These are phyloP conservation scores for Passalora sequoiae DNA, from an alignment of 2,329 filamentous ascomycete genomes.

Conservation along the genomic window DNA sequence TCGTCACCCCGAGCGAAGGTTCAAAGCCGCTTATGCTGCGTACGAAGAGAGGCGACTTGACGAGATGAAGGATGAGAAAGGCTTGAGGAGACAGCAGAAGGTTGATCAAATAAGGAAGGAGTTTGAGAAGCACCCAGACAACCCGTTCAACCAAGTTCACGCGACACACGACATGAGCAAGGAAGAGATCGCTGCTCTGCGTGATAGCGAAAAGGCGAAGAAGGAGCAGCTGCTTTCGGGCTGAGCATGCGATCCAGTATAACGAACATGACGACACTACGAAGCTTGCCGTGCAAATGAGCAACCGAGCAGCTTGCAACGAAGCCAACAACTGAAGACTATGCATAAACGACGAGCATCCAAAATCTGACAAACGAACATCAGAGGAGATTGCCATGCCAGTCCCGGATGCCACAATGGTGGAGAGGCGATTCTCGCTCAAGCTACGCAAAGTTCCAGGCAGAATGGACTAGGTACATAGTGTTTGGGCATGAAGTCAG, in stretches of 20 bases:
- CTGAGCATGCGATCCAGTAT: background rate
- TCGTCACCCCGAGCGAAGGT: slow-evolving; percentile 79
- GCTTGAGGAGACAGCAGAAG: slow-evolving; percentile 75
- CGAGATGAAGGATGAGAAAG: slow-evolving; percentile 82
- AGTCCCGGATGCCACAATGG: too few species aligned
- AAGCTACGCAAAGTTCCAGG: too few species aligned
- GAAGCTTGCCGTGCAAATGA: too few species aligned
- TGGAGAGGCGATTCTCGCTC: too few species aligned
- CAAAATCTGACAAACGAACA: too few species aligned
- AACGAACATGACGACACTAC: background rate
- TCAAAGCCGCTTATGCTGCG: slow-evolving; percentile 75
- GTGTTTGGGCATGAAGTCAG: too few species aligned
- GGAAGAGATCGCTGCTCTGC: slow-evolving; percentile 67
- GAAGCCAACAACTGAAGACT: too few species aligned
- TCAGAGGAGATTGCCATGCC: too few species aligned
- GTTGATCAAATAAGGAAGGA: slow-evolving; percentile 81
- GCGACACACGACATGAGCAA: slow-evolving; percentile 71
- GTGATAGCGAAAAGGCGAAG: slow-evolving; percentile 37
- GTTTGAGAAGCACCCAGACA: slow-evolving; percentile 90
- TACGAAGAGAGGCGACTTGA: slow-evolving; percentile 76
- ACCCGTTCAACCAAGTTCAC: slow-evolving; percentile 85
- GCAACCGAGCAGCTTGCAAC: too few species aligned
- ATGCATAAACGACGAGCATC: too few species aligned
- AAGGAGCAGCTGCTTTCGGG: slow-evolving; percentile 27
- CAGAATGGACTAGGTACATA: too few species aligned